Percentiles rank a stretch among this genome's conserved stretches.
These are phyloP conservation scores for Millerozyma miso DNA, from an alignment of 805 yeast species.

Conservation along the genomic window DNA sequence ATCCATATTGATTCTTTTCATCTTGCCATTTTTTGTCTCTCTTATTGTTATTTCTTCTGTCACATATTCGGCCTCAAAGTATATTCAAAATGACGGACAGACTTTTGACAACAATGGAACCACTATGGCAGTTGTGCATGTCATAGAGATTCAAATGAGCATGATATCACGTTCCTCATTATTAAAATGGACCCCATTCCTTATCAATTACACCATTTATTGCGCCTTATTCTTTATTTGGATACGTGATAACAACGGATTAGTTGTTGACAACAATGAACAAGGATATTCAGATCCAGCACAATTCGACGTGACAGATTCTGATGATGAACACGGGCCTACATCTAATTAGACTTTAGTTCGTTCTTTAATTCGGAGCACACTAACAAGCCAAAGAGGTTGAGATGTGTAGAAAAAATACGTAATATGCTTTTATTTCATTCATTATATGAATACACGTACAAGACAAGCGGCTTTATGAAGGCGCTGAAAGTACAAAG, in stretches of 20 bases:
- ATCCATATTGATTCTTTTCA: slow-evolving; percentile 23
- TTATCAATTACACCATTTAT: slow-evolving; percentile 10
- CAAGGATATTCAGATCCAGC: slow-evolving; percentile 11
- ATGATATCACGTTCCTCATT: not conserved
- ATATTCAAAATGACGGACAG: not conserved
- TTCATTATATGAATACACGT: not conserved
- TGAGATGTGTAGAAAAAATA: not conserved
- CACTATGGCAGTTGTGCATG: not conserved
- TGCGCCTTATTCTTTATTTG: slow-evolving; percentile 21
- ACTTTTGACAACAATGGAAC: not conserved
- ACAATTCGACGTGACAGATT: slow-evolving; percentile 11
- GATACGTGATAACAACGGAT: slow-evolving; percentile 28
- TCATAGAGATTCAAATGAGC: not conserved
- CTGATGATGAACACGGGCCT: not conserved
- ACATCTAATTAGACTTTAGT: too few relatives aligned
- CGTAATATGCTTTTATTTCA: not conserved
- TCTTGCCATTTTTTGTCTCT: slow-evolving; percentile 17
- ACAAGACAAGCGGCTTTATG: too few relatives aligned
- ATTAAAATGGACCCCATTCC: slow-evolving; percentile 9
- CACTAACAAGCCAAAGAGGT: too few relatives aligned
- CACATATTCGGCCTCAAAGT: not conserved
- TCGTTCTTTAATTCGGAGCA: too few relatives aligned
- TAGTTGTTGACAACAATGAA: slow-evolving; percentile 18
- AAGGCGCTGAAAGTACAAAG: not conserved
- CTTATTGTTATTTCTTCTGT: slow-evolving; percentile 4